Evolutionary conservation across 1,139 yeast species (phyloP).

Genomic region (Martiniozyma asiatica): DNA sequence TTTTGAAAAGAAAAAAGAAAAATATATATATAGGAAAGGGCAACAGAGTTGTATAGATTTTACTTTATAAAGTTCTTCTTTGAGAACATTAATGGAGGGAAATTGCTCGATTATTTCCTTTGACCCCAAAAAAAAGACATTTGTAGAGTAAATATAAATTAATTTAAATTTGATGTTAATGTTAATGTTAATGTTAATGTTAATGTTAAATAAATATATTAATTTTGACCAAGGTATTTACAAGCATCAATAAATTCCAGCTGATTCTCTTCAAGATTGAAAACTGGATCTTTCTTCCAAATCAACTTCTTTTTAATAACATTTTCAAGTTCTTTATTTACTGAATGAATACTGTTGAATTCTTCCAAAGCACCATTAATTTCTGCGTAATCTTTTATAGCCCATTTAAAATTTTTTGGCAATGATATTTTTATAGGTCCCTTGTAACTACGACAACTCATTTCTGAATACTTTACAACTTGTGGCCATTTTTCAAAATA

Average conservation of each 20-base stretch:
- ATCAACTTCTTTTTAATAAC: constrained; percentile 8
- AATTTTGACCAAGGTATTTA: constrained; percentile 6
- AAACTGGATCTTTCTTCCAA: constrained; percentile 13
- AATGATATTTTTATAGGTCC: no score
- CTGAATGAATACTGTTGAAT: constrained; percentile 1
- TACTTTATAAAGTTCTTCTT: no score
- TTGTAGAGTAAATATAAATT: constrained; percentile 1
- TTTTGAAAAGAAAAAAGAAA: no score
- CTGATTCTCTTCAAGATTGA: constrained; percentile 9
- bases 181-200: not conserved
- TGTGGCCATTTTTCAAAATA: constrained; percentile 17
- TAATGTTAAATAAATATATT: not conserved
- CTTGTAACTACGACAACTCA: no score
- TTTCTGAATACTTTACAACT: no score
- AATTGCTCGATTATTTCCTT: no score
- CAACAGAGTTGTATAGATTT: no score
- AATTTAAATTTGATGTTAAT: not conserved
- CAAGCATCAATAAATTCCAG: constrained; percentile 13
- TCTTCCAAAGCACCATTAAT: constrained; percentile 12
- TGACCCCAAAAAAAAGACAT: no score
- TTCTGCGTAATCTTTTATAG: constrained; percentile 14
- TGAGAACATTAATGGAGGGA: no score
- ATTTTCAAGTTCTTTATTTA: constrained; percentile 6
- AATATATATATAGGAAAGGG: no score
- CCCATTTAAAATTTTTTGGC: constrained; percentile 3